Evolutionary conservation across 192 early-diverging fungal genomes (phyloP).

Genomic region (Coemansia sp.): DNA sequence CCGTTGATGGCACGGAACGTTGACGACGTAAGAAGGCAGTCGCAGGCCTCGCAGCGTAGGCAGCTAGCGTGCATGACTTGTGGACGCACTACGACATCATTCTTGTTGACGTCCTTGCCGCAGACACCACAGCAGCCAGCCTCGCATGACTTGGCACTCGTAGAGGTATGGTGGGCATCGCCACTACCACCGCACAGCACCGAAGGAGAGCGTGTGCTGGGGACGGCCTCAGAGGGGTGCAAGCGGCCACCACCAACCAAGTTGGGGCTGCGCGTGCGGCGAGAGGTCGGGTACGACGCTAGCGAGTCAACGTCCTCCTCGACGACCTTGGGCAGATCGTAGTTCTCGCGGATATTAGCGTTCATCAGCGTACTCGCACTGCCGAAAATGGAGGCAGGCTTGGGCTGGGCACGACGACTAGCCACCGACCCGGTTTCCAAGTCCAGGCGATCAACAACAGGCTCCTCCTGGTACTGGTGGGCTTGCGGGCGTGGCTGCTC

Average conservation of each 20-base stretch:
- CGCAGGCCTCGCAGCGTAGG: conserved; percentile 52
- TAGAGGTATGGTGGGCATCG: conserved; percentile 6
- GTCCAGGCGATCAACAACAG: conserved; percentile 42
- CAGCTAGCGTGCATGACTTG: conserved; percentile 54
- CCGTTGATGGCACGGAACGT: conserved; percentile 52
- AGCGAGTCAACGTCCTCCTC: conserved; percentile 54
- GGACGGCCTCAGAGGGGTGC: not conserved
- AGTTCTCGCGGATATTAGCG: conserved; percentile 18
- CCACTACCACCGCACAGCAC: conserved; percentile 45
- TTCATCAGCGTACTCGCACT: conserved; percentile 52
- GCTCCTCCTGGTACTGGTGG: conserved; percentile 31
- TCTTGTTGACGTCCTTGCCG: conserved; percentile 36
- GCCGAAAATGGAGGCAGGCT: conserved; percentile 42
- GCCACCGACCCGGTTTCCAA: conserved; percentile 45
- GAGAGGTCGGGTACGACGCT: conserved; percentile 35
- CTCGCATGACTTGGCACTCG: conserved; percentile 20
- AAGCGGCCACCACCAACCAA: conserved; percentile 35
- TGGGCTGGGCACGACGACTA: conserved; percentile 34
- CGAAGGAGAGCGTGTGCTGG: conserved; percentile 10
- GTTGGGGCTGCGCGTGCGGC: conserved; percentile 24
- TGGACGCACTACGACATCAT: conserved; percentile 46
- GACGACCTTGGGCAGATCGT: conserved; percentile 48
- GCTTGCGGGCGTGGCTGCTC: not conserved
- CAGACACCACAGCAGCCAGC: conserved; percentile 50
- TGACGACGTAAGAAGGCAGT: conserved; percentile 48